Conservation (phyloP, 176 grass and related monocot species). For the Avena insularis region DNA sequence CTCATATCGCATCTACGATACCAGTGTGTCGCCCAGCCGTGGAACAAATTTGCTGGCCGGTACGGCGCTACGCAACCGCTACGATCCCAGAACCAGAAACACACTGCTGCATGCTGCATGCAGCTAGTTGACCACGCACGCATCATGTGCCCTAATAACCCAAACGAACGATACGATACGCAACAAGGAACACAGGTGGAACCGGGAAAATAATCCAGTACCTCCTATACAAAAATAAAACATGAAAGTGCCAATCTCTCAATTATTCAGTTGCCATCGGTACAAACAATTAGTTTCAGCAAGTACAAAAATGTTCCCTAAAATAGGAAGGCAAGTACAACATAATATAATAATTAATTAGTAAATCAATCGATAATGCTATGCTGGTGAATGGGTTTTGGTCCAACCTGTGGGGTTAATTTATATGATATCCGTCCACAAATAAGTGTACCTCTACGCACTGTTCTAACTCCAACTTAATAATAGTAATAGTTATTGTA, state of each 20-base stretch:
- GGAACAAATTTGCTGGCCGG: constrained; percentile 24
- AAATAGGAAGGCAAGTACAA: too few relatives aligned
- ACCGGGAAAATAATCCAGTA: neutral
- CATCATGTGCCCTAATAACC: neutral
- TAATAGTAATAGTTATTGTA: too few relatives aligned
- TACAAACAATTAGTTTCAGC: too few relatives aligned
- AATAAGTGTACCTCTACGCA: too few relatives aligned
- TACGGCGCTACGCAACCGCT: constrained; percentile 24
- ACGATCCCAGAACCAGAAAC: constrained; percentile 7
- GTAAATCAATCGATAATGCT: neutral
- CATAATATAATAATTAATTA: neutral
- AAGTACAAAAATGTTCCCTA: neutral
- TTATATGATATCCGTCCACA: too few relatives aligned
- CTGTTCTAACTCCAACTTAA: too few relatives aligned
- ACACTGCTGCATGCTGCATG: neutral
- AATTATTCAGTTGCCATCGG: neutral
- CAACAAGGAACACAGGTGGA: neutral
- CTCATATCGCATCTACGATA: neutral
- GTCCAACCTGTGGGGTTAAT: neutral
- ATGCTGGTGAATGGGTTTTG: neutral
- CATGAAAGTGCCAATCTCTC: neutral
- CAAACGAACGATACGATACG: neutral
- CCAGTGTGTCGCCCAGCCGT: constrained; percentile 37
- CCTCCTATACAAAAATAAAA: neutral
- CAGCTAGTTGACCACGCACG: neutral